Evolutionary conservation across 805 yeast species (phyloP), one percentile per base, ranked within the genome.

Genomic region (Candida nitratophila): DNA sequence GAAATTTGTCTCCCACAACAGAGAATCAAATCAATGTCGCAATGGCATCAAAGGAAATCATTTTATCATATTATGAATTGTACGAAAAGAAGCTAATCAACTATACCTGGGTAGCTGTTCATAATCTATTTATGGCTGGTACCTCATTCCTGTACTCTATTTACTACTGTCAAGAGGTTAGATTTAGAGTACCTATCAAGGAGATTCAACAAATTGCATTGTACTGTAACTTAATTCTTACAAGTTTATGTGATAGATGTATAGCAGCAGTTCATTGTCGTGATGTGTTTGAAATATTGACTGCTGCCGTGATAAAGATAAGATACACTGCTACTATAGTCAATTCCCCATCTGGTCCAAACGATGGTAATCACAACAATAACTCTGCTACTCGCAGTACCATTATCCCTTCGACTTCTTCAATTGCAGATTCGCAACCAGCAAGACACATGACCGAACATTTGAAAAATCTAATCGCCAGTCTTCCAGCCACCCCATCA

Each of bases 51-150:
- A 75, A 74, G 51, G 83, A 81, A 37, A 74, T 87, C 31, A 81
- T 88, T 43, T 65, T 69, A 30, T 73, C 81, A 27, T 89, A 86
- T 58, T 66, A 73, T 41, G 75, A 74, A 42, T 64, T 89, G 33
- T 76, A 74, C 51, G 60, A 67, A n/a, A 70, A 70, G 26, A 76
- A 75, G 52, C 69, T 76, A 39, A 73, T 88, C 47, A 87, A 87
- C 60, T 89, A 86, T 61, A 86, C 96, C 0, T 89, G 96, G 96
- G 90, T 89, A 2, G 93, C 95, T 0, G 90, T 87, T 3, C 95
- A 88, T 60, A 88, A 87, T 57, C 67, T 87, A 43, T 87, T 87
- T 58, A 83, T 86, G 84, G 90, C 96, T 0, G 95, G 95, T 1
- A 83, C 91, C 24, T 83, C 96, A 1, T 88, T 79, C 52, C 66